A percentile compares a stretch with the other conserved stretches of the same genome.
phyloP scores from a whole-genome alignment of 2,329 filamentous ascomycete genomes.

The Fulvia fulva region DNA sequence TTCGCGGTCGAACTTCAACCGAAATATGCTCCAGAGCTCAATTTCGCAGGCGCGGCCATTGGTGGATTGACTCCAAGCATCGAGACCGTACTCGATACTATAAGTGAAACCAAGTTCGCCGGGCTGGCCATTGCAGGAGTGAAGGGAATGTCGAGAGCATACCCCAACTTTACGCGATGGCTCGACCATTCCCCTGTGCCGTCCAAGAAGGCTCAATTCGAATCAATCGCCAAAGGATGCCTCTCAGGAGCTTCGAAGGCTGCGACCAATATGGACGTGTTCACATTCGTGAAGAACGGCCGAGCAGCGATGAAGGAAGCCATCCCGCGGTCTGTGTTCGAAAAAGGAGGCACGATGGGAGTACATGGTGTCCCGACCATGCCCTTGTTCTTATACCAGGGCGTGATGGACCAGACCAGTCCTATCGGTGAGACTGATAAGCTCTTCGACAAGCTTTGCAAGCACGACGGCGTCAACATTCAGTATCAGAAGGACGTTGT shows the following conservation, averaged over 20 bases:
- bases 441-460: conserved; percentile 40
- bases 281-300: conserved; percentile 38
- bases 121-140: conserved; percentile 31
- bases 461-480: conserved; percentile 34
- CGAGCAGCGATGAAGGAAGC: conserved; percentile 17
- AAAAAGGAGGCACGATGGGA: conserved; percentile 30
- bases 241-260: conserved; percentile 15
- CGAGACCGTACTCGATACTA: conserved; percentile 32
- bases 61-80: conserved; percentile 46
- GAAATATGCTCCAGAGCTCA: conserved; percentile 50
- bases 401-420: conserved; percentile 43
- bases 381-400: conserved; percentile 49
- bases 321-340: conserved; percentile 21
- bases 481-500: conserved; percentile 41
- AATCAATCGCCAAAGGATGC: conserved; percentile 11
- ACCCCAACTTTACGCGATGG: conserved; percentile 23
- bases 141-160: conserved; percentile 31
- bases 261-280: conserved; percentile 35
- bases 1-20: conserved; percentile 50
- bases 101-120: conserved; percentile 28
- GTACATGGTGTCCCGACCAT: conserved; percentile 40
- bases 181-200: conserved; percentile 23
- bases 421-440: conserved; percentile 41
- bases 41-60: conserved; percentile 45
- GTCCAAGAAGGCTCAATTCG: conserved; percentile 32